phyloP scores from a whole-genome alignment of 2,329 filamentous ascomycete genomes.

The Colletotrichum sp. region DNA sequence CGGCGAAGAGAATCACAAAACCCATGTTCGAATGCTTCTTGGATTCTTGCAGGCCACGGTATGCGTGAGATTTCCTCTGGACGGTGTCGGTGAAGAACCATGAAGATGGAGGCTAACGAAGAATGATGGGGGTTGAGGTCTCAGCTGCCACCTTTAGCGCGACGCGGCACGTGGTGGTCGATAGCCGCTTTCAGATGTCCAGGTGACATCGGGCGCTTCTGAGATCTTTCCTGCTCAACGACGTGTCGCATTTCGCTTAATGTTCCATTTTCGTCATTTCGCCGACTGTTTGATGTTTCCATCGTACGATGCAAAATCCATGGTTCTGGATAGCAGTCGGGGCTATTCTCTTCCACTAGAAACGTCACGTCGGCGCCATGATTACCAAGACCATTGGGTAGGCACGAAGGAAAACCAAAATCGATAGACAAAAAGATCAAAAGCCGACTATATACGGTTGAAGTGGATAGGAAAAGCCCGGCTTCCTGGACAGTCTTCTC shows the following conservation, averaged over 20 bases:
- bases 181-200: slow-evolving; percentile 1
- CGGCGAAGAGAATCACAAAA: not conserved
- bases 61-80: rapidly evolving
- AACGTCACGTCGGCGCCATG: too few species aligned
- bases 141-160: slow-evolving; percentile 5
- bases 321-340: rapidly evolving
- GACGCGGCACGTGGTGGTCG: not conserved
- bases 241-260: not conserved
- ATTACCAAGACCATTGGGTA: too few species aligned
- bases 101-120: not conserved
- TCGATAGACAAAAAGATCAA: too few species aligned
- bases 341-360: rapidly evolving
- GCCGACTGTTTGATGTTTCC: too few species aligned
- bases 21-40: not conserved
- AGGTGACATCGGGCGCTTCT: not conserved
- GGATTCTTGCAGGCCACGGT: not conserved
- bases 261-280: rapidly evolving
- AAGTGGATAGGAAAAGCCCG: too few species aligned
- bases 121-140: slow-evolving; percentile 1
- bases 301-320: not conserved
- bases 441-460: too few species aligned
- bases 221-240: not conserved
- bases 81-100: not conserved
- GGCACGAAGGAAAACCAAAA: too few species aligned
- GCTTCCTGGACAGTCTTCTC: too few species aligned